These are phyloP conservation scores for Lasiodiplodia citricola DNA, from an alignment of 2,329 filamentous ascomycete genomes.

Conservation along the genomic window DNA sequence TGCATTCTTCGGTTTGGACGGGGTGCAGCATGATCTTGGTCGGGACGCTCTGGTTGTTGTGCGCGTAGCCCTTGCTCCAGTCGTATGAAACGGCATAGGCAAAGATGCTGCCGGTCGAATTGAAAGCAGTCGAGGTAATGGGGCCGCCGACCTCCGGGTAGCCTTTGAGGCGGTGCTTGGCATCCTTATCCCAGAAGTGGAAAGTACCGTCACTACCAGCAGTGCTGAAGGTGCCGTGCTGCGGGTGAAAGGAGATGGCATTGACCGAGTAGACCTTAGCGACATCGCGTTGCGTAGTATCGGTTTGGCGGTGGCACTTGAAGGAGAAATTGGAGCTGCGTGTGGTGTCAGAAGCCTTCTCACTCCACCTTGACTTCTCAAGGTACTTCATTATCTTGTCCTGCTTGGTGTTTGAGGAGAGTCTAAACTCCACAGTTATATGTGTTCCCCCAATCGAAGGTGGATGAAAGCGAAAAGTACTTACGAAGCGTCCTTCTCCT, in stretches of 20 bases:
- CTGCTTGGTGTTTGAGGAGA: neutral
- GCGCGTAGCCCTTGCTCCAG: slow-evolving; percentile 95
- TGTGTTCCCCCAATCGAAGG: neutral
- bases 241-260: slow-evolving; percentile 95
- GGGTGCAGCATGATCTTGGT: slow-evolving; percentile 59
- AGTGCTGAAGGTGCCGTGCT: slow-evolving; percentile 97
- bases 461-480: neutral
- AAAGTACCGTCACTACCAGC: slow-evolving; percentile 95
- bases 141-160: slow-evolving; percentile 70
- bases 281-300: slow-evolving; percentile 65
- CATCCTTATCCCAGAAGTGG: slow-evolving; percentile 84
- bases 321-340: slow-evolving; percentile 87
- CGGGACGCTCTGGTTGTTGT: slow-evolving; percentile 69
- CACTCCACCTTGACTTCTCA: neutral
- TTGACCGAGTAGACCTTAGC: slow-evolving; percentile 96
- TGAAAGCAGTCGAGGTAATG: slow-evolving; percentile 92
- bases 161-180: slow-evolving; percentile 65
- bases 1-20: slow-evolving; percentile 55
- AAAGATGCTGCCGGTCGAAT: slow-evolving; percentile 71
- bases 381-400: neutral
- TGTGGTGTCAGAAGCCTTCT: slow-evolving; percentile 25
- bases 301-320: slow-evolving; percentile 93
- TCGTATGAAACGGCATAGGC: slow-evolving; percentile 85
- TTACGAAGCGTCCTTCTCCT: slow-evolving; percentile 83
- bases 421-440: slow-evolving; percentile 7